Conservation (phyloP, 305 asterid species). For the Solanum hybrid region DNA sequence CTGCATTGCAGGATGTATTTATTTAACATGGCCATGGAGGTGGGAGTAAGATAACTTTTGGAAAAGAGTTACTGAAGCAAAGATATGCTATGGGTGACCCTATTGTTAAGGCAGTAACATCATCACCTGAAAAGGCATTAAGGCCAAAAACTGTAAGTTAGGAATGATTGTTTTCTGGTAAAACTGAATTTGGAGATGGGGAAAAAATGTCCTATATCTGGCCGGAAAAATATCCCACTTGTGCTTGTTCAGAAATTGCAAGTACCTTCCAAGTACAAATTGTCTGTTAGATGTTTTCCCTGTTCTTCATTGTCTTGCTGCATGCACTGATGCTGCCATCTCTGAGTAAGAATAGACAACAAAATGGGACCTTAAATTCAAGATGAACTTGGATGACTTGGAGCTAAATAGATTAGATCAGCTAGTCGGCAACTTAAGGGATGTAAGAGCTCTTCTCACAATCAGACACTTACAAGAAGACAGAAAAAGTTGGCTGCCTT, state of each 20-base stretch:
- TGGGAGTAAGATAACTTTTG: neutral
- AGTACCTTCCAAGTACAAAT: neutral
- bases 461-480: neutral
- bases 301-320: neutral
- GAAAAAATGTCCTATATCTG: neutral
- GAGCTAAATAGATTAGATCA: neutral
- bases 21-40: neutral
- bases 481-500: neutral
- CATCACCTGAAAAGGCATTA: neutral
- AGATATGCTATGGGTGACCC: neutral
- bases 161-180: neutral
- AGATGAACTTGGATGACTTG: neutral
- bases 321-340: neutral
- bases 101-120: neutral
- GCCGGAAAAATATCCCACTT: neutral
- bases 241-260: neutral
- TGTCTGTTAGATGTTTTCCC: neutral
- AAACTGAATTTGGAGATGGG: neutral
- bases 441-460: neutral
- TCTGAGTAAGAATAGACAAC: neutral
- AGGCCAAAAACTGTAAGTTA: neutral
- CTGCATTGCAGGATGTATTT: neutral
- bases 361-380: neutral
- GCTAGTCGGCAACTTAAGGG: neutral
- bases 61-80: neutral